These are phyloP conservation scores for Syncephalastrum sp. DNA, from an alignment of 371 early-diverging fungal species.

Conservation along the genomic window DNA sequence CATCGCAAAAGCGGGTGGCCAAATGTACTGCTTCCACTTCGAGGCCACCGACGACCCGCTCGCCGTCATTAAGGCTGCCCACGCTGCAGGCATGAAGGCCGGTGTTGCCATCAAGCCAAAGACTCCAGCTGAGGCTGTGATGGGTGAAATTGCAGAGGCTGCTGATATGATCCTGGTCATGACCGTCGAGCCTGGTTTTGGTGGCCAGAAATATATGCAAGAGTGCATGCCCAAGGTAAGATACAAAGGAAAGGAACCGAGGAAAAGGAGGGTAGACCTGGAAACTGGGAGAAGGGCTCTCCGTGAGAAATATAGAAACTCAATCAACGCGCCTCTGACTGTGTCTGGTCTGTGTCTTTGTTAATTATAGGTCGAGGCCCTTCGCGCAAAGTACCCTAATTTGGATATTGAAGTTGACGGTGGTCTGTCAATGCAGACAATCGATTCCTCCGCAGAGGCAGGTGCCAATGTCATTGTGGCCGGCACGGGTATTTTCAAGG, in stretches of 20 bases:
- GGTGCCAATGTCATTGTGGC: conserved; percentile 99
- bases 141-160: conserved; percentile 60
- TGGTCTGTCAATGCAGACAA: conserved; percentile 86
- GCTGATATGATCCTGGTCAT: conserved; percentile 95
- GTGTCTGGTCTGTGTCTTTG: background rate
- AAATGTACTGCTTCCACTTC: conserved; percentile 90
- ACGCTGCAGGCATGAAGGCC: conserved; percentile 86
- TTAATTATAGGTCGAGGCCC: conserved; percentile 38
- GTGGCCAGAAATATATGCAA: conserved; percentile 93
- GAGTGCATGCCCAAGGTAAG: conserved; percentile 85
- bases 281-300: no score
- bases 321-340: conserved; percentile 6
- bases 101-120: conserved; percentile 95
- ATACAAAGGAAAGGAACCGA: background rate
- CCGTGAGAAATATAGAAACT: conserved; percentile 1
- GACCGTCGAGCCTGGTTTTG: conserved; percentile 99
- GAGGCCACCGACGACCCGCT: conserved; percentile 86
- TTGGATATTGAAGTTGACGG: conserved; percentile 98
- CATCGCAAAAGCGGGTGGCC: conserved; percentile 93
- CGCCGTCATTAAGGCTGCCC: conserved; percentile 77
- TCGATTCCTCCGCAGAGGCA: conserved; percentile 83
- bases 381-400: conserved; percentile 81
- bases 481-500: conserved; percentile 94
- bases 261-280: background rate
- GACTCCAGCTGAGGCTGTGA: conserved; percentile 79